Evolutionary conservation across 73 alveolate genomes (phyloP).

Genomic region (Breviolum minutum): DNA sequence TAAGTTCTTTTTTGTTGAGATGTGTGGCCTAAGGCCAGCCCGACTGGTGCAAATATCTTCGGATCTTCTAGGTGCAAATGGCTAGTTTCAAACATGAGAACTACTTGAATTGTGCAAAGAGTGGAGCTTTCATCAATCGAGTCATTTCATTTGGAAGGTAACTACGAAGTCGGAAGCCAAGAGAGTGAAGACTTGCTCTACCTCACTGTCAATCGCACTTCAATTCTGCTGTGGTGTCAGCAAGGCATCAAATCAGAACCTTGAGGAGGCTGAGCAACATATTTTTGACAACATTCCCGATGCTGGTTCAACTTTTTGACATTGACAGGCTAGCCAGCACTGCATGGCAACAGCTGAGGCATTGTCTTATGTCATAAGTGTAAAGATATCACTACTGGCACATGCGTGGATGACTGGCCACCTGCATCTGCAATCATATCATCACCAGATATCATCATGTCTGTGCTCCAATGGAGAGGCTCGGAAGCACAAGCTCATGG

Average conservation of each 20-base stretch:
- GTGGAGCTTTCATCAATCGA: neutral
- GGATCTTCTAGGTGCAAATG: slow-evolving; percentile 32
- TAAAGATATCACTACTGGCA: too few species aligned
- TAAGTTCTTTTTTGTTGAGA: neutral
- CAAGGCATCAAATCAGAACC: slow-evolving; percentile 6
- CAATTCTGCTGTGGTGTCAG: too few species aligned
- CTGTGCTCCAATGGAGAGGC: neutral
- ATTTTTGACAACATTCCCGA: neutral
- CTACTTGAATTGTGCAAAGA: neutral
- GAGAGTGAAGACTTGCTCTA: neutral
- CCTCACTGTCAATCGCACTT: too few species aligned
- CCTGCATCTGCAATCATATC: too few species aligned
- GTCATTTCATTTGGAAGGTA: neutral
- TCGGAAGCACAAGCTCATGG: slow-evolving; percentile 8
- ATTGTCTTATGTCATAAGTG: too few species aligned
- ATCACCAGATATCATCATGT: too few species aligned
- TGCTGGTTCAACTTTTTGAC: neutral
- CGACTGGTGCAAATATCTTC: slow-evolving; percentile 52
- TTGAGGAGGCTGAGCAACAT: slow-evolving; percentile 17
- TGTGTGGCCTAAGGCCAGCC: slow-evolving; percentile 32
- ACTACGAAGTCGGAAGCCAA: slow-evolving; percentile 11
- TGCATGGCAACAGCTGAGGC: neutral
- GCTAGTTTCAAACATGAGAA: too few species aligned
- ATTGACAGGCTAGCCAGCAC: neutral
- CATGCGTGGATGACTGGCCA: too few species aligned